Evolutionary conservation across 2,329 filamentous ascomycete species (phyloP).

Genomic region (Rachicladosporium sp.): DNA sequence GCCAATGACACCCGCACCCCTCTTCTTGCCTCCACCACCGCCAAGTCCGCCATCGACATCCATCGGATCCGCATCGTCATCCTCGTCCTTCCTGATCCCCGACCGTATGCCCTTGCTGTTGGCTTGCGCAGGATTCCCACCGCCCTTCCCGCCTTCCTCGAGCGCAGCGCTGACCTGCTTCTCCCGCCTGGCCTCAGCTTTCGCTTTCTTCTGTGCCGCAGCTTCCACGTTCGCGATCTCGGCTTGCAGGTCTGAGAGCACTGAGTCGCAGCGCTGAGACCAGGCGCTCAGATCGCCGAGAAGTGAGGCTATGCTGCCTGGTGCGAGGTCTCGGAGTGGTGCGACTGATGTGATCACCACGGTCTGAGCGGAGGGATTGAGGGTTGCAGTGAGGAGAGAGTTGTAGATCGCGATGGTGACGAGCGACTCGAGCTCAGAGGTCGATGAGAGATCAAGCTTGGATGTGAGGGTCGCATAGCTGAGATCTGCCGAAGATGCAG

Average conservation of each 20-base stretch:
- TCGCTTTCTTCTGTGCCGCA: slow-evolving; percentile 29
- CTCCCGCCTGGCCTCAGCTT: slow-evolving; percentile 30
- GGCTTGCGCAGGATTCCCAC: slow-evolving; percentile 7
- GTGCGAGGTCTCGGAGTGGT: slow-evolving; percentile 73
- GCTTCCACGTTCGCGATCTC: slow-evolving; percentile 57
- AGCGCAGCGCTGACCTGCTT: slow-evolving; percentile 24
- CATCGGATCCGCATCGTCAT: slow-evolving; percentile 21
- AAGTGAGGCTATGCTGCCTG: slow-evolving; percentile 57
- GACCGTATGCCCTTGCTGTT: slow-evolving; percentile 6
- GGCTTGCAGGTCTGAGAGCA: slow-evolving; percentile 61
- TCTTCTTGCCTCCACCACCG: slow-evolving; percentile 5
- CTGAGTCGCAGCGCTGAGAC: slow-evolving; percentile 63
- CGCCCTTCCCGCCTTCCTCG: slow-evolving; percentile 5
- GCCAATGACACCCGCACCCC: neutral
- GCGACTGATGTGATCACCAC: slow-evolving; percentile 72
- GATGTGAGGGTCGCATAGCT: slow-evolving; percentile 58
- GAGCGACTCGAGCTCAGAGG: slow-evolving; percentile 68
- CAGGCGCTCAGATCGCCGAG: slow-evolving; percentile 58
- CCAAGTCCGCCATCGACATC: slow-evolving; percentile 16
- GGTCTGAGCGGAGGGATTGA: slow-evolving; percentile 63
- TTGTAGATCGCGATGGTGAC: slow-evolving; percentile 82
- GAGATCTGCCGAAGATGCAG: slow-evolving; percentile 43
- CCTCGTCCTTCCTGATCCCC: slow-evolving; percentile 6
- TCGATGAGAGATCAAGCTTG: slow-evolving; percentile 53
- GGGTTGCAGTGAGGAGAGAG: slow-evolving; percentile 66